A percentile compares a stretch with the other conserved stretches of the same genome.
phyloP scores from a whole-genome alignment of 306 rosid genomes.

The Argentina anserina region DNA sequence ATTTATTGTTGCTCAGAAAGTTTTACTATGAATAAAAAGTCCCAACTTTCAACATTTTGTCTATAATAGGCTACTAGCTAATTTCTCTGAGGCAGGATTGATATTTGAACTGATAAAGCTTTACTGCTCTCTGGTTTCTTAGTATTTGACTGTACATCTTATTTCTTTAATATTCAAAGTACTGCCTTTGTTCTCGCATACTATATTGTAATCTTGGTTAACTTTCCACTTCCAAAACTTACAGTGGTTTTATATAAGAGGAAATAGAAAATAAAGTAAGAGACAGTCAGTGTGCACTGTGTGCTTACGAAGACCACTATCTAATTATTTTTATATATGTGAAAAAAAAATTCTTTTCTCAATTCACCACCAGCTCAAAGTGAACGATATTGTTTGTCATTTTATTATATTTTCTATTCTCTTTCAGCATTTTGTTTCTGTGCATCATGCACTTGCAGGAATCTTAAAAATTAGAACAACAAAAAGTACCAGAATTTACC shows the following conservation, averaged over 20 bases:
- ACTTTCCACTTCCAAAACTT: background rate
- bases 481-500: background rate
- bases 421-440: background rate
- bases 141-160: background rate
- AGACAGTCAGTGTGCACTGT: background rate
- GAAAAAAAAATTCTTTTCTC: background rate
- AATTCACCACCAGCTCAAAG: background rate
- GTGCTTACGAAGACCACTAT: background rate
- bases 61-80: slow-evolving; percentile 3
- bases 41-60: background rate
- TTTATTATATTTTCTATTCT: background rate
- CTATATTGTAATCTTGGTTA: background rate
- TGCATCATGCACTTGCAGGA: background rate
- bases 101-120: background rate
- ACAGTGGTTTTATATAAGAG: background rate
- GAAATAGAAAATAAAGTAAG: background rate
- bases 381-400: background rate
- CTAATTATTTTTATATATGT: background rate
- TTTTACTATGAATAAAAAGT: background rate
- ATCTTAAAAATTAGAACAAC: background rate
- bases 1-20: background rate
- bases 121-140: background rate
- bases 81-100: background rate
- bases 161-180: background rate
- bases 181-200: background rate